These are phyloP conservation scores for Cladophialophora carrionii DNA, from an alignment of 2,329 filamentous ascomycete species.

Conservation along the genomic window DNA sequence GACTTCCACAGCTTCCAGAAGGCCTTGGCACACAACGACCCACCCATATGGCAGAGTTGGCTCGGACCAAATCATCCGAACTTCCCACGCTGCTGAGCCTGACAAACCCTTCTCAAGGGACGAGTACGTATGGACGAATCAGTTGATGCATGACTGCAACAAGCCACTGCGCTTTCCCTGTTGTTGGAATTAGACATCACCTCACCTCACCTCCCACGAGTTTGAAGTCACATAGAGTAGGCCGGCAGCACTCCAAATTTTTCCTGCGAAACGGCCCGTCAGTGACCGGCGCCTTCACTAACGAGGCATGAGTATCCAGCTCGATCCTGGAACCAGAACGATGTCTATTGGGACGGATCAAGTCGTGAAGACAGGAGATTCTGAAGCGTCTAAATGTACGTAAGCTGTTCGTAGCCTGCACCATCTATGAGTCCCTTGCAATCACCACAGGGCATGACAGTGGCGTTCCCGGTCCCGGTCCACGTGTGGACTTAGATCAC, in stretches of 20 bases:
- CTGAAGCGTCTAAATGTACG: neutral
- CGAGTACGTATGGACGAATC: neutral
- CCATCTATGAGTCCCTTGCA: neutral
- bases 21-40: neutral
- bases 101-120: neutral
- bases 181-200: neutral
- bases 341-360: neutral
- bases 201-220: neutral
- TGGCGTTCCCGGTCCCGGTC: neutral
- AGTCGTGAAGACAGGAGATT: neutral
- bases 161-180: neutral
- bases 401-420: neutral
- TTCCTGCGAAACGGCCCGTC: neutral
- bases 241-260: neutral
- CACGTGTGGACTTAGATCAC: neutral
- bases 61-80: constrained; percentile 7
- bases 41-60: neutral
- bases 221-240: neutral
- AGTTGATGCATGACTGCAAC: neutral
- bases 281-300: too few relatives aligned
- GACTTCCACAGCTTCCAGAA: constrained; percentile 14
- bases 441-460: neutral
- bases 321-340: neutral
- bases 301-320: neutral
- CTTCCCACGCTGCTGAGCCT: neutral